phyloP scores from a whole-genome alignment of 1,284 basidiomycete species.

The Trichosporon sp. region DNA sequence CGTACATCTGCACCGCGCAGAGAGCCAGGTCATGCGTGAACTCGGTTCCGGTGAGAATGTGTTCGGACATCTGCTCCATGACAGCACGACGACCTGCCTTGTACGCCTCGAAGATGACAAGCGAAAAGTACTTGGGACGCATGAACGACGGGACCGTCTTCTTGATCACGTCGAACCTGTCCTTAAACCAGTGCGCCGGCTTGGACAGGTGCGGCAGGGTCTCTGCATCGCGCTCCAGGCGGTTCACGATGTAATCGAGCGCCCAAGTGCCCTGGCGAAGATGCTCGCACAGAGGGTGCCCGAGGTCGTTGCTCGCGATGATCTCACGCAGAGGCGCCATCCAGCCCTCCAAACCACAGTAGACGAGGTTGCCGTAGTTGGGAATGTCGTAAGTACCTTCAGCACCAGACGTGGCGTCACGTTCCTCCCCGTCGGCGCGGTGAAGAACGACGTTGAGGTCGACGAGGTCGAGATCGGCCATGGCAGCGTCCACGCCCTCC shows the following conservation, averaged over 20 bases:
- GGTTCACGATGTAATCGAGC: conserved; percentile 70
- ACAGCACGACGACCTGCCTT: conserved; percentile 75
- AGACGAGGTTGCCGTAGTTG: conserved; percentile 65
- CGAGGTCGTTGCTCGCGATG: conserved; percentile 83
- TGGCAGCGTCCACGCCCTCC: conserved; percentile 64
- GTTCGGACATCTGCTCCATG: conserved; percentile 79
- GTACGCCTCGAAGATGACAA: conserved; percentile 83
- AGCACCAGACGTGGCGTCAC: conserved; percentile 64
- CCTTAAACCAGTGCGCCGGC: conserved; percentile 75
- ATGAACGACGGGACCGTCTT: conserved; percentile 71
- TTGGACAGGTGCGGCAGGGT: conserved; percentile 62
- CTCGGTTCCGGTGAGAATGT: conserved; percentile 73
- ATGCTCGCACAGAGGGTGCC: conserved; percentile 81
- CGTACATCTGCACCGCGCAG: conserved; percentile 86
- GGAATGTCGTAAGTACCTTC: conserved; percentile 75
- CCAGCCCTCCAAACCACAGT: conserved; percentile 93
- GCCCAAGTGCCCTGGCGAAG: conserved; percentile 83
- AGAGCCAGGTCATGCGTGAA: conserved; percentile 85
- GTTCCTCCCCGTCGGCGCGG: conserved; percentile 82
- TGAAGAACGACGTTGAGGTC: conserved; percentile 81
- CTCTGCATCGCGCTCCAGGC: conserved; percentile 55
- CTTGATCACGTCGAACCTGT: conserved; percentile 75
- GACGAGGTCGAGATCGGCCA: conserved; percentile 70
- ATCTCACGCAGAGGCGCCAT: conserved; percentile 79
- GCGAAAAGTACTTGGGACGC: conserved; percentile 87